These are phyloP conservation scores for Podospora bellae-mahoneyi DNA, from an alignment of 495 filamentous ascomycete species.

Conservation along the genomic window DNA sequence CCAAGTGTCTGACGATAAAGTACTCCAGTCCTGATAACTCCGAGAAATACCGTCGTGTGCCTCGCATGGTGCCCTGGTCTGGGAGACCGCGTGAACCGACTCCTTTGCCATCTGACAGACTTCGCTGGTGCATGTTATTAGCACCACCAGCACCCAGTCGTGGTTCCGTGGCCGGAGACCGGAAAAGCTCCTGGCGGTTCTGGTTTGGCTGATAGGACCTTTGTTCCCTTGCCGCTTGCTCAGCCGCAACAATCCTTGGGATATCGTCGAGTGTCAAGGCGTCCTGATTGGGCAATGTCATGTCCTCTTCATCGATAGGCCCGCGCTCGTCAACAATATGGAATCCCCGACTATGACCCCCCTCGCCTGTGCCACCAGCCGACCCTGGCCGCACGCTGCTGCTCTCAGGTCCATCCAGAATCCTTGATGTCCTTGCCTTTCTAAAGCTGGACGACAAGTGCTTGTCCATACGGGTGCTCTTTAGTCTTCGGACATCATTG, in stretches of 20 bases:
- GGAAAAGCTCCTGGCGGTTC: slow-evolving; percentile 69
- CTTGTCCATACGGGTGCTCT: slow-evolving; percentile 90
- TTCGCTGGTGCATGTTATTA: slow-evolving; percentile 66
- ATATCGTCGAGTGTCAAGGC: slow-evolving; percentile 94
- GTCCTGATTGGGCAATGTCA: slow-evolving; percentile 86
- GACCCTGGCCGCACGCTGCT: slow-evolving; percentile 73
- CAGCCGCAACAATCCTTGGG: slow-evolving; percentile 91
- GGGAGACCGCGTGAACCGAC: slow-evolving; percentile 42
- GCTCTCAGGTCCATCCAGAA: slow-evolving; percentile 88
- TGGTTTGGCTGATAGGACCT: slow-evolving; percentile 77
- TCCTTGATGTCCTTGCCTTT: slow-evolving; percentile 83
- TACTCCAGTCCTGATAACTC: slow-evolving; percentile 94
- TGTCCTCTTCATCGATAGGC: slow-evolving; percentile 64
- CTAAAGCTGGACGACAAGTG: slow-evolving; percentile 87
- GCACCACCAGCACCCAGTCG: slow-evolving; percentile 42
- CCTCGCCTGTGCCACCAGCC: slow-evolving; percentile 62
- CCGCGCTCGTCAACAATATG: slow-evolving; percentile 88
- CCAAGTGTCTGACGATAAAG: slow-evolving; percentile 93
- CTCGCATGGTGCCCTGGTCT: slow-evolving; percentile 50
- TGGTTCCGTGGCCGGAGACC: slow-evolving; percentile 60
- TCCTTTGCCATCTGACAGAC: slow-evolving; percentile 63
- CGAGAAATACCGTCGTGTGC: slow-evolving; percentile 82
- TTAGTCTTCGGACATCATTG: slow-evolving; percentile 84
- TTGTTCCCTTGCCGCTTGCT: slow-evolving; percentile 83
- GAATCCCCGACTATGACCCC: slow-evolving; percentile 51